Evolutionary conservation across 2,329 filamentous ascomycete genomes (phyloP).

Genomic region (Tothia fuscella): DNA sequence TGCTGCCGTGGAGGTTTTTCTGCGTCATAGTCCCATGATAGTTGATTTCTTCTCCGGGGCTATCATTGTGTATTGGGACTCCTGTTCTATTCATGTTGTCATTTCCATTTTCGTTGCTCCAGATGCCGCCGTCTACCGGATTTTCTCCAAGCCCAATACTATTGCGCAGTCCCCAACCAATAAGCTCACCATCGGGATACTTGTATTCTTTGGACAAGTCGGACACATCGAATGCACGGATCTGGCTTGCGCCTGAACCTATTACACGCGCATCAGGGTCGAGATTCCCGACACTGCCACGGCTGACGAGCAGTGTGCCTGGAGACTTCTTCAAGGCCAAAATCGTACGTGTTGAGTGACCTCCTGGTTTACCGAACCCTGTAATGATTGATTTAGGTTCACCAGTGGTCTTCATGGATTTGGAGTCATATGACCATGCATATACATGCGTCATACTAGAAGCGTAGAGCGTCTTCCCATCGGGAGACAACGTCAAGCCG

Average conservation of each 20-base stretch:
- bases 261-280: slow-evolving; percentile 42
- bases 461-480: slow-evolving; percentile 39
- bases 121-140: slow-evolving; percentile 37
- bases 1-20: slow-evolving; percentile 32
- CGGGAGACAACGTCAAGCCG: slow-evolving; percentile 35
- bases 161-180: slow-evolving; percentile 61
- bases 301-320: slow-evolving; percentile 50
- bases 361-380: slow-evolving; percentile 46
- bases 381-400: slow-evolving; percentile 42
- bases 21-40: slow-evolving; percentile 50
- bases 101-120: slow-evolving; percentile 56
- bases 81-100: slow-evolving; percentile 49
- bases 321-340: slow-evolving; percentile 44
- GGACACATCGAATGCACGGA: slow-evolving; percentile 49
- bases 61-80: slow-evolving; percentile 51
- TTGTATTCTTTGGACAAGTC: slow-evolving; percentile 33
- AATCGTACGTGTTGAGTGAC: slow-evolving; percentile 56
- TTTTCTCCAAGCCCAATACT: slow-evolving; percentile 58
- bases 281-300: slow-evolving; percentile 52
- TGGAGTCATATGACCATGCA: slow-evolving; percentile 53
- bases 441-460: slow-evolving; percentile 49
- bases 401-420: slow-evolving; percentile 32
- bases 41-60: slow-evolving; percentile 64
- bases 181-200: slow-evolving; percentile 38
- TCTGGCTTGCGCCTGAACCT: slow-evolving; percentile 48